Percentiles rank a stretch among this genome's conserved stretches.
Evolutionary conservation across 1,284 basidiomycete species (phyloP).

Genomic region (Quambalaria eucalypti): DNA sequence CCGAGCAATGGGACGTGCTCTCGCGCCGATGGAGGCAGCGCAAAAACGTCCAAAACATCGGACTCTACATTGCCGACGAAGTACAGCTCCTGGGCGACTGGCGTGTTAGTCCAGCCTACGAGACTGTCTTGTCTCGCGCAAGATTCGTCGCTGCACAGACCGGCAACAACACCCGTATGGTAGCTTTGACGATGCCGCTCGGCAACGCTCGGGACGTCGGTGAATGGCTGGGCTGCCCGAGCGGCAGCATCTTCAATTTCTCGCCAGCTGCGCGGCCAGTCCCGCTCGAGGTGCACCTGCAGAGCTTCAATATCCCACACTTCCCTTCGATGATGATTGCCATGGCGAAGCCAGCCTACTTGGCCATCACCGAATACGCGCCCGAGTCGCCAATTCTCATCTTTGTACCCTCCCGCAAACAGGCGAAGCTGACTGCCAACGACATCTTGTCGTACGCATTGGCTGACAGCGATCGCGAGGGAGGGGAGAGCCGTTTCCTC

Average conservation of each 20-base stretch:
- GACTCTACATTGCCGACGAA: conserved; percentile 87
- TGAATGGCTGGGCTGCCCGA: conserved; percentile 93
- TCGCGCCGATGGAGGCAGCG: conserved; percentile 91
- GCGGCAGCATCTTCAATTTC: conserved; percentile 88
- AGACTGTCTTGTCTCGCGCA: conserved; percentile 86
- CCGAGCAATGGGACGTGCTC: conserved; percentile 85
- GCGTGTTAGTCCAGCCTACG: conserved; percentile 88
- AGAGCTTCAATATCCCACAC: conserved; percentile 88
- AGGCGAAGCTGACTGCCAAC: conserved; percentile 84
- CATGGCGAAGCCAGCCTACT: conserved; percentile 97
- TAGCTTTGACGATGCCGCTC: conserved; percentile 85
- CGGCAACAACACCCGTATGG: conserved; percentile 77
- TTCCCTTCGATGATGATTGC: conserved; percentile 97
- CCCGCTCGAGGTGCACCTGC: conserved; percentile 94
- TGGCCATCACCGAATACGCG: conserved; percentile 83
- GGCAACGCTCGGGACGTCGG: conserved; percentile 93
- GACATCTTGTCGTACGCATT: conserved; percentile 81
- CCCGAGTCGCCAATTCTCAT: conserved; percentile 76
- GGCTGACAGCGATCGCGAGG: conserved; percentile 63
- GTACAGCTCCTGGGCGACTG: conserved; percentile 79
- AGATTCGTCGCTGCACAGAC: conserved; percentile 94
- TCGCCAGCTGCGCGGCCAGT: conserved; percentile 85
- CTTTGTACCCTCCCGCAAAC: conserved; percentile 87
- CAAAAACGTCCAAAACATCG: conserved; percentile 90
- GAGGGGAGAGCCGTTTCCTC: conserved; percentile 62